These are phyloP conservation scores for Solanum infundibuliforme DNA, from an alignment of 257 asterid species.

Conservation along the genomic window DNA sequence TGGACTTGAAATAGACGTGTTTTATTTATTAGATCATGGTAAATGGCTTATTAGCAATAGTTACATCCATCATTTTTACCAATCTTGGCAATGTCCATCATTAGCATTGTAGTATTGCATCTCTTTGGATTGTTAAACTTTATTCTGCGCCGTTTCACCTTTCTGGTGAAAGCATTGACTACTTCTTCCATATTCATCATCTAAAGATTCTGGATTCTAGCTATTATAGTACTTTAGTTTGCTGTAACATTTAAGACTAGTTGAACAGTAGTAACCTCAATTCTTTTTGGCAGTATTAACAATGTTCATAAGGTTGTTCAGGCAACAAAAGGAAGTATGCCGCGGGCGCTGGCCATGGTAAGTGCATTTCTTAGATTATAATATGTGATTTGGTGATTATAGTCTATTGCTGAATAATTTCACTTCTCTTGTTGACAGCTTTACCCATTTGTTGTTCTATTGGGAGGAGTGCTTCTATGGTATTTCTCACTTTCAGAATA, in stretches of 20 bases:
- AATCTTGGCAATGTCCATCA: background rate
- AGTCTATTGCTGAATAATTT: background rate
- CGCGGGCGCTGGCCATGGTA: constrained; percentile 86
- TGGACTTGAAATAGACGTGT: background rate
- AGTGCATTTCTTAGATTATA: background rate
- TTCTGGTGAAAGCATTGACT: background rate
- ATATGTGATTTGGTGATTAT: background rate
- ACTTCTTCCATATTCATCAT: background rate
- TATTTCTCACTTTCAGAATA: constrained; percentile 20
- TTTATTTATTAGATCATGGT: background rate
- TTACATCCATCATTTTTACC: background rate
- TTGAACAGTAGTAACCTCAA: background rate
- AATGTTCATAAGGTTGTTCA: constrained; percentile 66
- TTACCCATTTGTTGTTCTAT: constrained; percentile 65
- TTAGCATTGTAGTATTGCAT: background rate
- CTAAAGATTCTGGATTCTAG: background rate
- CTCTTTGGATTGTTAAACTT: background rate
- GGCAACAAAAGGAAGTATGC: constrained; percentile 80
- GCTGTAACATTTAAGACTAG: background rate
- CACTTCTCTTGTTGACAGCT: constrained; percentile 39
- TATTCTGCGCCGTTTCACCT: background rate
- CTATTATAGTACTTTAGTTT: constrained; percentile 2
- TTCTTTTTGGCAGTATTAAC: constrained; percentile 40
- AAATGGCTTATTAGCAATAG: background rate
- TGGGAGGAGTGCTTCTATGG: constrained; percentile 73